Conservation (phyloP, 805 yeast genomes). For the Huiozyma naganishii region DNA sequence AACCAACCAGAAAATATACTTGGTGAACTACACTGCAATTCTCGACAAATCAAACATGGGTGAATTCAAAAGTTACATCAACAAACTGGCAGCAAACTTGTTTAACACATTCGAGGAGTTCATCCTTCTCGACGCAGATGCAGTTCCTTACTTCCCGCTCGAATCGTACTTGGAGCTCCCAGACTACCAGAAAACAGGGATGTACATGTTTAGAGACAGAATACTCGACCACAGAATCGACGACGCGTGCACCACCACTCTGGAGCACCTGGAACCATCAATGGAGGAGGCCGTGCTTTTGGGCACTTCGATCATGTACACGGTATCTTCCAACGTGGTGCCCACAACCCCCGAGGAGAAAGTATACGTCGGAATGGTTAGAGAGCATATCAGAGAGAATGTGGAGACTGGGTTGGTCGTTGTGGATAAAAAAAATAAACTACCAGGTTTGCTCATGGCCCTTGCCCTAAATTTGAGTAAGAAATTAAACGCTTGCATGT, state of each 20-base stretch:
- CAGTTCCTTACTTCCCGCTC: slow-evolving; percentile 34
- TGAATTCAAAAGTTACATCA: slow-evolving; percentile 28
- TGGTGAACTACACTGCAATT: slow-evolving; percentile 12
- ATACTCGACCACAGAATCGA: background rate
- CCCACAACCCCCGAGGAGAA: background rate
- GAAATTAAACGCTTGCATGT: background rate
- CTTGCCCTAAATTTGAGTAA: background rate
- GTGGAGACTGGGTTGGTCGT: slow-evolving; percentile 1
- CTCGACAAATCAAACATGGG: slow-evolving; percentile 6
- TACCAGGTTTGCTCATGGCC: background rate
- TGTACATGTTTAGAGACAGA: background rate
- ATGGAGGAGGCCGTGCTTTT: background rate
- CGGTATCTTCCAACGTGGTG: slow-evolving; percentile 1
- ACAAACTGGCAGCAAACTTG: slow-evolving; percentile 37
- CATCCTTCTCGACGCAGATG: slow-evolving; percentile 42
- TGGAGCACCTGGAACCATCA: background rate
- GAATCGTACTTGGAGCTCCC: slow-evolving; percentile 19
- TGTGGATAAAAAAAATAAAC: background rate
- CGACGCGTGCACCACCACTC: background rate
- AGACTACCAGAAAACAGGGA: slow-evolving; percentile 14
- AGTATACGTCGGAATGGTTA: background rate
- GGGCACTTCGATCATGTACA: background rate
- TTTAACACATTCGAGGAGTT: slow-evolving; percentile 41
- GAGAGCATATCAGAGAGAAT: background rate
- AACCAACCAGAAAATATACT: slow-evolving; percentile 15